Base-by-base conservation (phyloP, 805 yeast species). In the Wickerhamiella slavikovae region DNA sequence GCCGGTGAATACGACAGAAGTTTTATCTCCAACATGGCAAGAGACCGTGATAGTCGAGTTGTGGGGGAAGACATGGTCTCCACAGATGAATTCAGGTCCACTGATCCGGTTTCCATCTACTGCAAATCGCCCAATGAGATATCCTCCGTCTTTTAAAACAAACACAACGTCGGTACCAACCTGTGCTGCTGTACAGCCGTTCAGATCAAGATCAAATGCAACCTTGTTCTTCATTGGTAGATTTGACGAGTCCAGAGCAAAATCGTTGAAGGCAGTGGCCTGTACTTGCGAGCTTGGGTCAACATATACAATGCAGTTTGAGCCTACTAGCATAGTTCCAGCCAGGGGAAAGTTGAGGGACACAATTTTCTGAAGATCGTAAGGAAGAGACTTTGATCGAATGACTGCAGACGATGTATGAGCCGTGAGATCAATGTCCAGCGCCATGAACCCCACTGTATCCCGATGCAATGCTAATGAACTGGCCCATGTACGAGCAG, bases 401-500 rank as follows among this genome's bases (percentile, higher is more conserved):
- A 73, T 59, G 23, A 83, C 76, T 0, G 76, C 58, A 0, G 85
- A 73, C 0, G 85, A 68, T 3, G 60, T 41, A 28, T 64, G 61
- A 10, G 64, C 58, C 14, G 51, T 54, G 11, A 73, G 42, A 40
- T 82, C 85, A 14, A 83, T 52, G 1, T 92, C 70, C 28, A 79
- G 46, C 1, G 76, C 78, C 17, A 67, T 54, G 35, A 69, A 64
- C 25, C 60, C 58, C 18, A 68, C 56, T 12, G 68, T 73, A 42
- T 79, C 92, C 42, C 68, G 72, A 4, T 52, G 55, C 29, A 61
- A 52, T 2, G 72, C 61, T 20, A 74, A 51, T 30, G 66, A 61
- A 0, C 93, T 93, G 0, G 91, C 71, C 93, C 94, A 79, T 0
- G 82, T 68, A 13, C 64, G 58, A 12, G 52, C 54, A 19, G 68